These are phyloP conservation scores for Epichloe elymi DNA, from an alignment of 2,329 filamentous ascomycete species.

Conservation along the genomic window DNA sequence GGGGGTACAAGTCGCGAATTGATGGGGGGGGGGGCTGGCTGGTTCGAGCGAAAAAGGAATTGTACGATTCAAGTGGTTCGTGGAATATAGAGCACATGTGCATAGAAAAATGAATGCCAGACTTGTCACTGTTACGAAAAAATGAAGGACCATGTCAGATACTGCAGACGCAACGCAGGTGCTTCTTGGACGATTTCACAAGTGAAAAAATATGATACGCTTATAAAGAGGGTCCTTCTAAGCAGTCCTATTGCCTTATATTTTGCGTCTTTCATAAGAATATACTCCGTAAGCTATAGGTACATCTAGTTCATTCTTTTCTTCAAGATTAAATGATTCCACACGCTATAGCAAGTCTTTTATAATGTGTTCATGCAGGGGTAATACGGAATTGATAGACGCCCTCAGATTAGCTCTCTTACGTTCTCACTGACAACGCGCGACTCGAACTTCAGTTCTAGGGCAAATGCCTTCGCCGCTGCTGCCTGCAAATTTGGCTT, in stretches of 20 bases:
- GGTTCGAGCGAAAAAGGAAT: neutral
- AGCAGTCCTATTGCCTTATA: too few species aligned
- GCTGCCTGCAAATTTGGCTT: slow-evolving; percentile 46
- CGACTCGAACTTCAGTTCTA: slow-evolving; percentile 8
- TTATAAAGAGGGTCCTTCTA: too few species aligned
- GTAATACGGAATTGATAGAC: too few species aligned
- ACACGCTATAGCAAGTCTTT: too few species aligned
- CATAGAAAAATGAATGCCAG: neutral
- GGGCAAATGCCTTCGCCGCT: slow-evolving; percentile 14
- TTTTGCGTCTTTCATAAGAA: too few species aligned
- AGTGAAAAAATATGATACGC: neutral
- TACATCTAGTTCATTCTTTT: too few species aligned
- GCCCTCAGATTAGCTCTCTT: slow-evolving; percentile 46
- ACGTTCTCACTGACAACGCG: slow-evolving; percentile 40
- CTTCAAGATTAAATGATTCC: too few species aligned
- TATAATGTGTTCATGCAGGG: too few species aligned
- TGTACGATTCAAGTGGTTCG: slow-evolving; percentile 1
- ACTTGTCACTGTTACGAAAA: neutral
- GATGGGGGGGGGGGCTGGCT: neutral
- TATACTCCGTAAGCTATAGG: too few species aligned
- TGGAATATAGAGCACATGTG: neutral
- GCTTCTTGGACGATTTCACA: too few species aligned
- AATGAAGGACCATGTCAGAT: too few species aligned
- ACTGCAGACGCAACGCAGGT: too few species aligned
- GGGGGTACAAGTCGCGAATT: neutral